phyloP scores from a whole-genome alignment of 2,329 filamentous ascomycete genomes.

The Sporothrix curviconia region DNA sequence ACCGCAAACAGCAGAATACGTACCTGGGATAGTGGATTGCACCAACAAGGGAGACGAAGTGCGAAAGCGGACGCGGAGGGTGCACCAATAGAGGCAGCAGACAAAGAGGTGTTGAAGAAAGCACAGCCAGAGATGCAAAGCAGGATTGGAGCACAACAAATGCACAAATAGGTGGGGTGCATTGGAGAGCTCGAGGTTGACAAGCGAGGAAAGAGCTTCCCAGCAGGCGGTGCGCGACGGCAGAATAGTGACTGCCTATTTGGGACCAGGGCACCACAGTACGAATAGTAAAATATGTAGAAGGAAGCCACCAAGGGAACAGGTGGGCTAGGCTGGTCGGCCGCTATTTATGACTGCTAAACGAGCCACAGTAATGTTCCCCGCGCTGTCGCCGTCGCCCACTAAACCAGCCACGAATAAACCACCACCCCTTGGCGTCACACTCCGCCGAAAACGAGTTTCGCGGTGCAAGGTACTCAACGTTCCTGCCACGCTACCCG shows the following conservation, averaged over 20 bases:
- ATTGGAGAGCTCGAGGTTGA: not conserved
- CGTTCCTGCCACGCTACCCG: not conserved
- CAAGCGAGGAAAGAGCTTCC: not conserved
- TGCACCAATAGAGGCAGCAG: no score
- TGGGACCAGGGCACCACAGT: not conserved
- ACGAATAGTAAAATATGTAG: not conserved
- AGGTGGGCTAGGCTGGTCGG: not conserved
- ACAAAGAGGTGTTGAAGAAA: slow-evolving; percentile 1
- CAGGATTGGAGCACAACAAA: not conserved
- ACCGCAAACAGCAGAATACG: no score
- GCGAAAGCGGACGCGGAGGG: slow-evolving; percentile 1
- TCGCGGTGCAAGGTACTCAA: not conserved
- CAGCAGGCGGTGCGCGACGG: not conserved
- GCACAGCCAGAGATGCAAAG: not conserved
- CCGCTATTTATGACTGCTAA: not conserved
- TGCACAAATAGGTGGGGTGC: not conserved
- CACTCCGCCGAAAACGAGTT: slow-evolving; percentile 4
- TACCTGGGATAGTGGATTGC: no score
- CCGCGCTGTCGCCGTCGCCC: not conserved
- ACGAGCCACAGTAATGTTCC: not conserved
- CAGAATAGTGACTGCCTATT: slow-evolving; percentile 2
- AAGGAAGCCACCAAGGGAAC: not conserved
- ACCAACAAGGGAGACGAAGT: not conserved
- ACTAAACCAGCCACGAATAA: not conserved
- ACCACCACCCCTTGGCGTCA: not conserved